Conservation (phyloP, 768 basidiomycete genomes). For the Macrocybe gigantea region DNA sequence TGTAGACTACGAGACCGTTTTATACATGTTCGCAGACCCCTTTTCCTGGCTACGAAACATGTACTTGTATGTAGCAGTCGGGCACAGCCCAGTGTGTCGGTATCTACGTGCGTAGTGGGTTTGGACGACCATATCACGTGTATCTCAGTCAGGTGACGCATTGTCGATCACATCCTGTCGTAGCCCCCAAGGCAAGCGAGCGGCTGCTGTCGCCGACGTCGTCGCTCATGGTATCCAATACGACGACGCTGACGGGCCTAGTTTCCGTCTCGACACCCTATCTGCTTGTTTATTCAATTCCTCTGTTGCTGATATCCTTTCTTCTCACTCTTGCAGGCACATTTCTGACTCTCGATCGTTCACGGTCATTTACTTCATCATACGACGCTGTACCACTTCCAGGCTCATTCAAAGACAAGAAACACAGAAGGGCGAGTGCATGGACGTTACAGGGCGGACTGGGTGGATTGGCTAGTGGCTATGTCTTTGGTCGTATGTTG, state of each 20-base stretch:
- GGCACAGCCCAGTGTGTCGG: no score
- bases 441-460: slow-evolving; percentile 55
- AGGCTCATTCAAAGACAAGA: slow-evolving; percentile 24
- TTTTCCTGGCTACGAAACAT: no score
- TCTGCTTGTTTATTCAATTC: slow-evolving; percentile 51
- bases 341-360: slow-evolving; percentile 66
- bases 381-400: slow-evolving; percentile 26
- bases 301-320: slow-evolving; percentile 54
- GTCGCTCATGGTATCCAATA: slow-evolving; percentile 11
- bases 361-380: slow-evolving; percentile 50
- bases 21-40: no score
- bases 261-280: slow-evolving; percentile 40
- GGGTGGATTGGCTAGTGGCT: slow-evolving; percentile 56
- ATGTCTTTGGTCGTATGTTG: slow-evolving; percentile 49
- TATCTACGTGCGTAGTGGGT: no score
- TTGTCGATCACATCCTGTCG: no score
- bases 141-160: no score
- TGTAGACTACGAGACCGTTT: no score
- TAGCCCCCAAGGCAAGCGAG: no score
- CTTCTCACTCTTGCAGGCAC: slow-evolving; percentile 61
- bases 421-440: slow-evolving; percentile 23
- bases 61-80: no score
- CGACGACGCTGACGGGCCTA: slow-evolving; percentile 28
- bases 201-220: slow-evolving; percentile 6
- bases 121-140: no score